Evolutionary conservation across 768 basidiomycete genomes (phyloP).

Genomic region (Gymnopilus dilepis): DNA sequence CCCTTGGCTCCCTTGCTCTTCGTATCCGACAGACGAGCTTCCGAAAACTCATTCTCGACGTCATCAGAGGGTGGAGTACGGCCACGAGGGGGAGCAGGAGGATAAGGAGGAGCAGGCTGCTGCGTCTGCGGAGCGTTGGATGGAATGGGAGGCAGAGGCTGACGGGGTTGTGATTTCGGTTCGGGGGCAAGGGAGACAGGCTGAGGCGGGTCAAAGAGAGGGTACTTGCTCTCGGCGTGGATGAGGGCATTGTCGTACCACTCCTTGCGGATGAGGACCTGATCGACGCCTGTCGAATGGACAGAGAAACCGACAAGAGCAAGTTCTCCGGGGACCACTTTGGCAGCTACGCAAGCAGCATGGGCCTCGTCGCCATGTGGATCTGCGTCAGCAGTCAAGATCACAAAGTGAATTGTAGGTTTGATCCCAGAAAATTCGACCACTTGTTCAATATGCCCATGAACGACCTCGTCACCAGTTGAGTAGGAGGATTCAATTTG

Average conservation of each 20-base stretch:
- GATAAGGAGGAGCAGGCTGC: conserved; percentile 25
- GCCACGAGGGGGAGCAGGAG: conserved; percentile 49
- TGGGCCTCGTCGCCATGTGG: conserved; percentile 83
- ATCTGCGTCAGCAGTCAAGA: conserved; percentile 84
- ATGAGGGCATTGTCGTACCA: conserved; percentile 78
- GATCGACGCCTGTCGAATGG: conserved; percentile 89
- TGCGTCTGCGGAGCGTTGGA: conserved; percentile 24
- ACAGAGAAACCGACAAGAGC: conserved; percentile 88
- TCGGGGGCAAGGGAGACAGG: conserved; percentile 18
- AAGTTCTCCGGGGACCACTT: conserved; percentile 74
- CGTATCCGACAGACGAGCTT: conserved; percentile 53
- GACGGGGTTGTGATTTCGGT: conserved; percentile 34
- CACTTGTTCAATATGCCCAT: conserved; percentile 79
- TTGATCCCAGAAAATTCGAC: conserved; percentile 85
- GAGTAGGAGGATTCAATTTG: conserved; percentile 66
- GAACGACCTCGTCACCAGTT: conserved; percentile 64
- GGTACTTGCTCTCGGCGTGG: conserved; percentile 65
- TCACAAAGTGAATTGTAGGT: conserved; percentile 88
- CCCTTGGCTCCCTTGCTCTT: conserved; percentile 49
- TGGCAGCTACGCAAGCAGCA: conserved; percentile 84
- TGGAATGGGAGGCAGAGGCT: conserved; percentile 27
- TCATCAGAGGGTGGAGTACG: conserved; percentile 82
- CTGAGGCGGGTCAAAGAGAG: conserved; percentile 44
- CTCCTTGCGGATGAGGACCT: conserved; percentile 84
- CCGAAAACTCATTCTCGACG: conserved; percentile 70